A percentile compares a stretch with the other conserved stretches of the same genome.
Evolutionary conservation across 2,329 filamentous ascomycete species (phyloP).

Genomic region (Fusarium mexicanum): DNA sequence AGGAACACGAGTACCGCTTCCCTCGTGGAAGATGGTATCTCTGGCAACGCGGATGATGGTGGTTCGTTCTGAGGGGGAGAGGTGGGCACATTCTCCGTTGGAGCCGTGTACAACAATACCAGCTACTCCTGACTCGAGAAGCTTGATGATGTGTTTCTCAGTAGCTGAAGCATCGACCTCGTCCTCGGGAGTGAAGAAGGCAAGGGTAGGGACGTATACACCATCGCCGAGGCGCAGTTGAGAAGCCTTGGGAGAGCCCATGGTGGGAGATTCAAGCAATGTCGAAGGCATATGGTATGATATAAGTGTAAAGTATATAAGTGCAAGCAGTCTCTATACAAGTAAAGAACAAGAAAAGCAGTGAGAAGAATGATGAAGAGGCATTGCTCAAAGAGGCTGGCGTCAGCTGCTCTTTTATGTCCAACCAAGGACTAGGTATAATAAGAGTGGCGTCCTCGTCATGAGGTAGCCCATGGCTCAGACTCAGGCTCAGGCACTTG

Average conservation of each 20-base stretch:
- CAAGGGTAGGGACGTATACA: slow-evolving; percentile 52
- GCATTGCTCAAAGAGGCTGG: slow-evolving; percentile 18
- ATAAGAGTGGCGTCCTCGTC: slow-evolving; percentile 32
- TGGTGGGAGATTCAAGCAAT: slow-evolving; percentile 34
- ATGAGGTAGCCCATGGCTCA: slow-evolving; percentile 33
- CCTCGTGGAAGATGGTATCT: slow-evolving; percentile 42
- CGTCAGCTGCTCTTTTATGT: slow-evolving; percentile 42
- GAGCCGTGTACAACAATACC: slow-evolving; percentile 83
- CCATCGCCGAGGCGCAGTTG: slow-evolving; percentile 43
- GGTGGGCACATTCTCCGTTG: slow-evolving; percentile 85
- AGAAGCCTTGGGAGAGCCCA: slow-evolving; percentile 42
- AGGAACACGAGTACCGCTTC: slow-evolving; percentile 33
- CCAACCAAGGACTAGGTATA: slow-evolving; percentile 11
- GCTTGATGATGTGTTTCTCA: slow-evolving; percentile 48
- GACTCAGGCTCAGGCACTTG: slow-evolving; percentile 11
- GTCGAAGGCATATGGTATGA: slow-evolving; percentile 38
- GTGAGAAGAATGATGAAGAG: neutral
- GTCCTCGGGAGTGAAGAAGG: slow-evolving; percentile 50
- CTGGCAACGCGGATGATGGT: slow-evolving; percentile 70
- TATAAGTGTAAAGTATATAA: neutral
- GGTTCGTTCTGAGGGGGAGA: slow-evolving; percentile 76
- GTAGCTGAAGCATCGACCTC: slow-evolving; percentile 47
- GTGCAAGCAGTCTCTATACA: slow-evolving; percentile 7
- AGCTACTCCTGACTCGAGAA: slow-evolving; percentile 74
- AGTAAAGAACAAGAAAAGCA: neutral